Conservation (phyloP, 179 eudicot species). For the Beta lomatogona region DNA sequence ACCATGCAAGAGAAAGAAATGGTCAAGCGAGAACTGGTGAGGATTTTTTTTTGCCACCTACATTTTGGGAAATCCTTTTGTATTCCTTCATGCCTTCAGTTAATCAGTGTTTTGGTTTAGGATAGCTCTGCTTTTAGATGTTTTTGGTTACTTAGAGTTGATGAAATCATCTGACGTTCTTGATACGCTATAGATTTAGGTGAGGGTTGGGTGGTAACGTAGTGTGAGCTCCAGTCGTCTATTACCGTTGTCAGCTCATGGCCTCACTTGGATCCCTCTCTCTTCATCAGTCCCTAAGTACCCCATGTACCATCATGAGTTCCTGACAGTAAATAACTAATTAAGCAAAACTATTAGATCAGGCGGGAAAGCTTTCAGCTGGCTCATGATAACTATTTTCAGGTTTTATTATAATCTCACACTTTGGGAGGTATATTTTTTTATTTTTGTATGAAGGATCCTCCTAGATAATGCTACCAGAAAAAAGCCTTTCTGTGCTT, state of each 20-base stretch:
- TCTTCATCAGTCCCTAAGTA: too few species aligned
- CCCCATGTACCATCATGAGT: too few species aligned
- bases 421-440: neutral
- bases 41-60: slow-evolving; percentile 9
- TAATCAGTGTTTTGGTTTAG: neutral
- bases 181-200: neutral
- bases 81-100: neutral
- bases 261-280: too few species aligned
- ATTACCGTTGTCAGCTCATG: too few species aligned
- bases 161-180: neutral
- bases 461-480: neutral
- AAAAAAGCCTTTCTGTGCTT: neutral
- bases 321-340: too few species aligned
- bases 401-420: neutral
- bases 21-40: slow-evolving; percentile 48
- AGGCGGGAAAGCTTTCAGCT: neutral
- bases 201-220: too few species aligned
- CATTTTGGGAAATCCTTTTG: neutral
- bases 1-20: slow-evolving; percentile 39
- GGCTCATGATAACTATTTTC: neutral
- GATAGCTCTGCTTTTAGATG: slow-evolving; percentile 6
- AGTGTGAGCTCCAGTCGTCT: too few species aligned
- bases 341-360: neutral
- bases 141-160: too few species aligned
- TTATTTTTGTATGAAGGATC: neutral